Base-by-base conservation (phyloP, 129 eudicot species). In the Sambucus nigra region DNA sequence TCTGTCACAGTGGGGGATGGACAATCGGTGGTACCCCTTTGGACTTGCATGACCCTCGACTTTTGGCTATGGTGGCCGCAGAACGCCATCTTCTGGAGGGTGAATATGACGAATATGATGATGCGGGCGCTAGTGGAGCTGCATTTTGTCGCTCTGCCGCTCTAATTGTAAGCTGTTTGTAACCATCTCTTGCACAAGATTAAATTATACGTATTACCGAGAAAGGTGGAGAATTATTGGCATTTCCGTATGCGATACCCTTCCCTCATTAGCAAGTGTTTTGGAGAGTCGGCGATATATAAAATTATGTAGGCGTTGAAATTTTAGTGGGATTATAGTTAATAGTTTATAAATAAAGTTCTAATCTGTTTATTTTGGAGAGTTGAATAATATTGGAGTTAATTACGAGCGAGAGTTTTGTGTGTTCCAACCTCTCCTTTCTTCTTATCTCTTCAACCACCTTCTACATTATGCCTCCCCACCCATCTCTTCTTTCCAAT, bases 131-230 rank as follows among this genome's bases (percentile, higher is more conserved):
- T 33, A 86, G 76, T 57, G 95, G 91, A 49, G 76, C 91, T 58
- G 76, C 89, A 22, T 81, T 86, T 66, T 86, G 80, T 59, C 95
- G 95, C 42, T 86, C 91, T 55, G 76, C 84, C 69, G 91, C 95
- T 45, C 76, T 86, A 53, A 78, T 86, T 59, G 95, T 84, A 77
- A 68, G 85, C 35, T 23, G 25, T 40, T 17, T 28, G 23, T 11
- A 25, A 28, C n/a, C 8, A 5, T 47, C 50, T 57, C 15, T 25
- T 15, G 19, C 5, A 24, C 24, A 19, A 40, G 13, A 24, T 8
- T 16, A 25, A 12, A 33, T 19, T 35, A 28, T 31, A 9, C 11
- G 10, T 3, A 13, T 40, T 26, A 35, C 3, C 12, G 13, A 27
- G 19, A 18, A 35, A 8, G 7, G 46, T 16, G 25, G 49, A 23